Evolutionary conservation across 2,329 filamentous ascomycete species (phyloP), one percentile per base, ranked within the genome.

Genomic region (Talaromyces marneffei): DNA sequence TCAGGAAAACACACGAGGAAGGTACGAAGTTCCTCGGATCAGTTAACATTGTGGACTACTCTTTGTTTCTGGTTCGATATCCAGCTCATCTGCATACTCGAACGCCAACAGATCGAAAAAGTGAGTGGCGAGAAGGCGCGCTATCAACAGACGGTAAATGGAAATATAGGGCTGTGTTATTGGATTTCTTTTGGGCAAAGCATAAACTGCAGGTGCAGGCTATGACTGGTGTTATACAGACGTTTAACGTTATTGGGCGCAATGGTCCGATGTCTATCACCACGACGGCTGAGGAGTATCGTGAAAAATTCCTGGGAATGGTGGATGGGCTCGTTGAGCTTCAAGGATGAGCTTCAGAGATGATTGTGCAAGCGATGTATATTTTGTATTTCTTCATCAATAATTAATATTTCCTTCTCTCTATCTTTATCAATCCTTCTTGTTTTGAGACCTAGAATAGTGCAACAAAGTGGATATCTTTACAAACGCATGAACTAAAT

Each of bases 101-200:
- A 65, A 71, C 10, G 71, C 76, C 25, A 63, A 77, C 60, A 69
- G 70, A n/a, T 25, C 64, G 65, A 39, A 63, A 62, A 56, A 69
- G 65, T 44, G 75, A 75, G 5, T 91, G 88, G 88, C 79, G 87
- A 10, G 81, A 77, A 0, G 88, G 88, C 0, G 68, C 90, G 0
- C 66, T 74, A 0, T 88, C 86, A 9, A 77, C 80, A 0, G 85
- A 90, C 67, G 83, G 83, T 0, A 84, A 84, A 66, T 88, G 86
- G 79, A 77, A 86, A 12, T 91, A 90, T 68, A 82, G 88, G 2
- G 86, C 83, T 3, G 82, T 87, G 0, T 74, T 91, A 14, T 77
- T 91, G 35, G 89, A 91, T 72, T 91, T 92, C 74, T 90, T 91
- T 77, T 91, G 88, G 88, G 84, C 87, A 0, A 89, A 88, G 73